Conservation (phyloP, 2,329 filamentous ascomycete genomes). For the Xylaria sp. region DNA sequence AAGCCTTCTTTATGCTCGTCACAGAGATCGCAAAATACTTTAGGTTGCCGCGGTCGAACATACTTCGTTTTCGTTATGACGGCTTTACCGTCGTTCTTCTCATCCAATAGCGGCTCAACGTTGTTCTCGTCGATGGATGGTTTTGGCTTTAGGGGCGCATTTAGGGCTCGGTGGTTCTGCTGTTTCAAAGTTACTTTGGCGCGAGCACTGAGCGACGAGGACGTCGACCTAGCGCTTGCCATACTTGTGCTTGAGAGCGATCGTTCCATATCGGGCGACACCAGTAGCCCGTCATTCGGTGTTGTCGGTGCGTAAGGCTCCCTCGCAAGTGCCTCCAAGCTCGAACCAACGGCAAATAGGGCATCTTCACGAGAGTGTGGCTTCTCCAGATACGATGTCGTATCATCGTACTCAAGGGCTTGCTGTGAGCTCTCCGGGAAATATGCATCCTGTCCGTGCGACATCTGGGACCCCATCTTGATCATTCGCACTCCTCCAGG, state of each 20-base stretch:
- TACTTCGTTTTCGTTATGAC: constrained; percentile 52
- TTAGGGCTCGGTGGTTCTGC: constrained; percentile 51
- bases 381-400: constrained; percentile 37
- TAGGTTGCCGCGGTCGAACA: constrained; percentile 70
- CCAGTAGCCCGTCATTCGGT: constrained; percentile 40
- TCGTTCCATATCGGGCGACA: constrained; percentile 52
- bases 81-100: constrained; percentile 51
- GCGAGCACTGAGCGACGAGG: constrained; percentile 55
- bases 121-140: constrained; percentile 43
- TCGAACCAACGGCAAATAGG: constrained; percentile 48
- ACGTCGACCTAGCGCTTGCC: constrained; percentile 51
- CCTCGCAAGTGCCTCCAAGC: constrained; percentile 34
- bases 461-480: constrained; percentile 43
- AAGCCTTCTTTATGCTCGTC: constrained; percentile 78
- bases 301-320: constrained; percentile 42
- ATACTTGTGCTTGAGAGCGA: constrained; percentile 53
- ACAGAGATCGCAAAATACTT: constrained; percentile 73
- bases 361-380: constrained; percentile 36
- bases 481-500: constrained; percentile 43
- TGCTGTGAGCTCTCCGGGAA: constrained; percentile 33
- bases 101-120: constrained; percentile 29
- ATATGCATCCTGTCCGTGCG: constrained; percentile 36
- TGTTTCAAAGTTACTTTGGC: constrained; percentile 55
- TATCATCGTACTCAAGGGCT: constrained; percentile 33
- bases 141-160: constrained; percentile 53